phyloP scores from a whole-genome alignment of 345 rosid species.

The Melaleuca alternifolia region DNA sequence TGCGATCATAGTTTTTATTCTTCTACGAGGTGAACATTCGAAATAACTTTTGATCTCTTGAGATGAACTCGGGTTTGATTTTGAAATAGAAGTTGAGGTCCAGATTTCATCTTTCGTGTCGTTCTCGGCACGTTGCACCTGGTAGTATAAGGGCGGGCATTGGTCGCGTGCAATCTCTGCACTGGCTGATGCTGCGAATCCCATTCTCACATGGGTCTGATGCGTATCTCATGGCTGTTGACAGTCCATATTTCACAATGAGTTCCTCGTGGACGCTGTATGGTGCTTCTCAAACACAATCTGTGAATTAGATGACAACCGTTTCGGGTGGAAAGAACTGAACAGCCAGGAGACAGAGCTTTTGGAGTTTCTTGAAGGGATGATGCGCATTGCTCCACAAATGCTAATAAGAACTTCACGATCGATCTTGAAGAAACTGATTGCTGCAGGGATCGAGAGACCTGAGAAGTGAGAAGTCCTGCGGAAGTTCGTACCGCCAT shows the following conservation, averaged over 20 bases:
- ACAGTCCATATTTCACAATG: background rate
- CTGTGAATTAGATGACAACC: background rate
- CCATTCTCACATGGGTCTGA: background rate
- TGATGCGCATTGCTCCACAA: background rate
- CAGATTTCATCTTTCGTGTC: background rate
- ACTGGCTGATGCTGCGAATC: background rate
- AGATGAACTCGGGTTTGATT: background rate
- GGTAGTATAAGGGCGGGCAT: background rate
- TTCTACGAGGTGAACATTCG: background rate
- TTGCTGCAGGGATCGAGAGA: background rate
- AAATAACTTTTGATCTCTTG: background rate
- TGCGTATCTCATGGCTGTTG: background rate
- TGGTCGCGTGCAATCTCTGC: background rate
- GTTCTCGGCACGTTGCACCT: background rate
- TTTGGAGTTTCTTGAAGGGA: background rate
- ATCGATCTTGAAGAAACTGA: background rate
- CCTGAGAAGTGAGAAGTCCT: background rate
- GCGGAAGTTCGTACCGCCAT: background rate
- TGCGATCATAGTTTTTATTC: background rate
- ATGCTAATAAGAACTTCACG: background rate
- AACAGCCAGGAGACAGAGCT: background rate
- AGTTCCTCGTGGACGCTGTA: background rate
- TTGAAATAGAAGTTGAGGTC: background rate
- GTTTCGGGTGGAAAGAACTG: background rate
- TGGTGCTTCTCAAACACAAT: background rate